Evolutionary conservation across 2,329 filamentous ascomycete species (phyloP).

Genomic region (Colletotrichum acutatum): DNA sequence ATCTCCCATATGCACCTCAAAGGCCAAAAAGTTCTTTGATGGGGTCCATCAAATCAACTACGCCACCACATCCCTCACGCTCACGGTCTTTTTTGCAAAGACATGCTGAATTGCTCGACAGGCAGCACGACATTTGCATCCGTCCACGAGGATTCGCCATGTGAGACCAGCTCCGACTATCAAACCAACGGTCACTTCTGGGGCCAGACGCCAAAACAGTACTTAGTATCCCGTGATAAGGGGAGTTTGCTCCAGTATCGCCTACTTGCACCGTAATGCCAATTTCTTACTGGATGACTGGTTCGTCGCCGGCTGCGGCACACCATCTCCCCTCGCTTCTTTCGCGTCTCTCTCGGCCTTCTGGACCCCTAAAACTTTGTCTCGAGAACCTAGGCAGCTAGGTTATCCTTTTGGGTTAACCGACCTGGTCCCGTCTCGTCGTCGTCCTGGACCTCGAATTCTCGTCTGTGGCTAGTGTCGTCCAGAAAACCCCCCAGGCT

Average conservation of each 20-base stretch:
- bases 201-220: neutral
- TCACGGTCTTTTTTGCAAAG: neutral
- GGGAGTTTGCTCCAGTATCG: slow-evolving; percentile 11
- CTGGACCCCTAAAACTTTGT: slow-evolving; percentile 21
- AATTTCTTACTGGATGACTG: neutral
- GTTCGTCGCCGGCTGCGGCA: neutral
- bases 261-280: neutral
- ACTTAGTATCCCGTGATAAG: slow-evolving; percentile 10
- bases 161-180: slow-evolving; percentile 23
- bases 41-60: neutral
- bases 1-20: neutral
- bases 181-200: slow-evolving; percentile 19
- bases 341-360: slow-evolving; percentile 8
- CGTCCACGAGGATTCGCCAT: slow-evolving; percentile 12
- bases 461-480: slow-evolving; percentile 1
- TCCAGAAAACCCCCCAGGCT: neutral
- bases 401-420: neutral
- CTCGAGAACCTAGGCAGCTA: neutral
- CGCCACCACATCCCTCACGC: neutral
- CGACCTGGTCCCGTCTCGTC: neutral
- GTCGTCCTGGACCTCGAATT: neutral
- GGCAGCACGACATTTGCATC: slow-evolving; percentile 10
- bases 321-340: slow-evolving; percentile 15
- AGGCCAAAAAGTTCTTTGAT: neutral
- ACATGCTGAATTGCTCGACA: neutral